Conservation (phyloP, 1,284 basidiomycete species). For the Rhodotorula sp. region DNA sequence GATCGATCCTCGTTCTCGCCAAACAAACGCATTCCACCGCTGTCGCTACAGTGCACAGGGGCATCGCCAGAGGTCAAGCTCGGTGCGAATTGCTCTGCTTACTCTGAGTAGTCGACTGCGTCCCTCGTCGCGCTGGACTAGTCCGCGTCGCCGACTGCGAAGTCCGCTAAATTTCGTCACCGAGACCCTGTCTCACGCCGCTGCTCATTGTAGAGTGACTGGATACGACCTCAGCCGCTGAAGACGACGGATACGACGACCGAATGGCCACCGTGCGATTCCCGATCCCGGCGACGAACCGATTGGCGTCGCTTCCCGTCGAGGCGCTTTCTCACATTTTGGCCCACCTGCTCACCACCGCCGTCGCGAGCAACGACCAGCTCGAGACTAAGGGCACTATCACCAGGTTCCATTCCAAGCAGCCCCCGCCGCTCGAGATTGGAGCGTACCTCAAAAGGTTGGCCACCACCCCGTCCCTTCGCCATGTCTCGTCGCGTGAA, state of each 20-base stretch:
- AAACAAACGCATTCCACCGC: no score
- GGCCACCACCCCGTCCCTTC: not conserved
- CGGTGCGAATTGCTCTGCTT: no score
- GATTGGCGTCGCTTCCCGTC: constrained; percentile 20
- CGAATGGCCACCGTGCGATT: constrained; percentile 4
- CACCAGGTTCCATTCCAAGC: constrained; percentile 39
- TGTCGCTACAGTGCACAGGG: no score
- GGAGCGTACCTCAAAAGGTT: constrained; percentile 27
- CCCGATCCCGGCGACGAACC: constrained; percentile 9
- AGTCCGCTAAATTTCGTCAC: no score
- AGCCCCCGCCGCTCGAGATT: constrained; percentile 21
- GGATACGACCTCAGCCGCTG: not conserved
- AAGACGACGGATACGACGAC: not conserved
- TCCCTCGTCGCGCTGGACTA: no score
- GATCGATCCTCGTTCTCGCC: no score
- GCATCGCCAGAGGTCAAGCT: no score
- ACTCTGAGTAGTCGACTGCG: no score
- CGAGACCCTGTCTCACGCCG: no score
- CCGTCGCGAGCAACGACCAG: constrained; percentile 20
- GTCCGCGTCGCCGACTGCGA: no score
- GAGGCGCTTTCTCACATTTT: constrained; percentile 20
- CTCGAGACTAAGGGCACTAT: constrained; percentile 17
- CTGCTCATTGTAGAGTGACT: no score
- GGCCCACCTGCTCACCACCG: constrained; percentile 5
- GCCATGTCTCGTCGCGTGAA: no score